Base-by-base conservation (phyloP, 139 green algal genomes). In the Coelastrella sp. region DNA sequence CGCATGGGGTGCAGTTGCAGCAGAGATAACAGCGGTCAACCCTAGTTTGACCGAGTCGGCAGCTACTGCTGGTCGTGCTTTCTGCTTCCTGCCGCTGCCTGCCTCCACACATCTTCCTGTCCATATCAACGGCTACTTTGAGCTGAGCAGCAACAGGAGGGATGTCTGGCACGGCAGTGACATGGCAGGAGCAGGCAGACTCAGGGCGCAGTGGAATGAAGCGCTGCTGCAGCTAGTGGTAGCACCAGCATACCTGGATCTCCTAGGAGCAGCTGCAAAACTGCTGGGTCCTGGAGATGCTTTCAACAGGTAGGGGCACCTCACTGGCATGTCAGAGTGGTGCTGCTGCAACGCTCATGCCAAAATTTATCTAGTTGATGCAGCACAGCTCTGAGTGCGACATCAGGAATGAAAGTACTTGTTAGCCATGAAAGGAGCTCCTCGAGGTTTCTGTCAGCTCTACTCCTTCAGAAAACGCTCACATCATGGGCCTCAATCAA, bases 61-160 rank as follows among this genome's bases (percentile, higher is more conserved):
- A 19, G 85, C 22, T 63, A 73, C n/a, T 49, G 49, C 57, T 19
- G 91, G 93, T 27, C 89, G 88, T 11, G 95, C 93, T 14, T 97
- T 96, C 90, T 96, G 94, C 89, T 97, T 96, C 91, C 92, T 97
- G 56, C 96, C 96, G n/a, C 93, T 97, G 14, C 95, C 96, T 9
- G 90, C 92, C 19, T 11, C 10, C 0, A 95, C 93, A 0, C 93
- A 93, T 14, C 92, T 97, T 65, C 96, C 95, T 58, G 91, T 96
- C 10, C 95, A 97, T 61, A 90, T 97, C 84, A 97, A 97, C 89
- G 94, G 90, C 35, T 96, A 95, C 89, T 97, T 97, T 88, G 95
- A 97, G 91, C 92, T 97, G 17, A 95, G 91, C 35, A 91, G 80
- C 78, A 96, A 96, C 82, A 89, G 94, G 15, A 65, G 95, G 6